These are phyloP conservation scores for Escallonia rubra DNA, from an alignment of 129 eudicot species.

Conservation along the genomic window DNA sequence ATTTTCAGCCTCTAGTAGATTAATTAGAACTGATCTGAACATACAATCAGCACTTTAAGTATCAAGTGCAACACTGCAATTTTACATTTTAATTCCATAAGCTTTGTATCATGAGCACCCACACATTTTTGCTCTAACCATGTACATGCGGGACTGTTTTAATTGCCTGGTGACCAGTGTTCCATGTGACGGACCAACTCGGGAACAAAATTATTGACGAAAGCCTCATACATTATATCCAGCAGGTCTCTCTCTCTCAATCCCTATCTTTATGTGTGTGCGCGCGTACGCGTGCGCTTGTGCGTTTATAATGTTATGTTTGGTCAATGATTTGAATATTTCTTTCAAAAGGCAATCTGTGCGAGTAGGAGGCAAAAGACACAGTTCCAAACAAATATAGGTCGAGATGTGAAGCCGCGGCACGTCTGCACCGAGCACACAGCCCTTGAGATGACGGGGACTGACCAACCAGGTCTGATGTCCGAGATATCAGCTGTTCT, in stretches of 20 bases:
- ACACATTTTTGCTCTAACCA: too few species aligned
- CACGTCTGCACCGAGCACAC: slow-evolving; percentile 37
- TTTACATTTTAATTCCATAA: too few species aligned
- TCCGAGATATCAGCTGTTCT: slow-evolving; percentile 83
- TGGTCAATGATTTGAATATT: not conserved
- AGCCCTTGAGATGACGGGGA: slow-evolving; percentile 74
- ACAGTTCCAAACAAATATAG: slow-evolving; percentile 19
- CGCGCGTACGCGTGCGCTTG: too few species aligned
- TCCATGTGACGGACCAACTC: slow-evolving; percentile 81
- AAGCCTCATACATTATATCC: slow-evolving; percentile 46
- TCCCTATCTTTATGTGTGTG: not conserved
- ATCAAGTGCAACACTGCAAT: too few species aligned
- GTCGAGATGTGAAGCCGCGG: slow-evolving; percentile 28
- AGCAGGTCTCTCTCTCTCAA: slow-evolving; percentile 44
- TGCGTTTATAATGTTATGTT: not conserved
- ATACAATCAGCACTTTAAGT: too few species aligned
- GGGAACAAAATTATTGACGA: slow-evolving; percentile 74
- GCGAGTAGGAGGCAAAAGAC: slow-evolving; percentile 43
- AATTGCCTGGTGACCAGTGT: slow-evolving; percentile 39
- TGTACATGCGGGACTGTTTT: slow-evolving; percentile 12
- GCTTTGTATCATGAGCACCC: too few species aligned
- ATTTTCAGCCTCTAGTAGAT: too few species aligned
- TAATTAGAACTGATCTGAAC: too few species aligned
- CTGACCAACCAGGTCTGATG: slow-evolving; percentile 72
- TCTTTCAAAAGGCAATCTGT: slow-evolving; percentile 56